Conservation (phyloP, 2,329 filamentous ascomycete species). For the Alternaria infectoria region DNA sequence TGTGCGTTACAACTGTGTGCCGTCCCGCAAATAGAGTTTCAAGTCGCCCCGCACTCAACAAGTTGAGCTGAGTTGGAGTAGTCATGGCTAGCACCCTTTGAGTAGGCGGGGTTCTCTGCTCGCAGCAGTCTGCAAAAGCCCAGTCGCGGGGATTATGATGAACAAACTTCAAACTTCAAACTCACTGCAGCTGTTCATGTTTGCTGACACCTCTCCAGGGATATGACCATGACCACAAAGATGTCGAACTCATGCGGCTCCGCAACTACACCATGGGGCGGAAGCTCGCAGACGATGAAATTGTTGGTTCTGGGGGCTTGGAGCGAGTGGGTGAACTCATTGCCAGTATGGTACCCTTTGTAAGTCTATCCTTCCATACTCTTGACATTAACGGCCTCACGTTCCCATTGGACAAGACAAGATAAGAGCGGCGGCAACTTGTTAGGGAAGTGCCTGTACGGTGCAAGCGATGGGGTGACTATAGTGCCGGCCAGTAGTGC, state of each 20-base stretch:
- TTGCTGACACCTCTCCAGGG: constrained; percentile 61
- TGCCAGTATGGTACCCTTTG: constrained; percentile 75
- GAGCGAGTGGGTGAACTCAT: constrained; percentile 70
- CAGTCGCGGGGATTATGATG: background rate
- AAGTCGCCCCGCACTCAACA: constrained; percentile 7
- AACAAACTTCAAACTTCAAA: background rate
- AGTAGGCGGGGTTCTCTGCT: background rate
- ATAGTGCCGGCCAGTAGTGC: constrained; percentile 27
- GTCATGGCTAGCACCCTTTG: background rate
- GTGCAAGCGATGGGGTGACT: constrained; percentile 17
- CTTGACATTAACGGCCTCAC: background rate
- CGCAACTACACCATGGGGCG: constrained; percentile 77
- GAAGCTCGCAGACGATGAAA: constrained; percentile 68
- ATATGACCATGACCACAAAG: constrained; percentile 73
- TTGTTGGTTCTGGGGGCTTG: constrained; percentile 68
- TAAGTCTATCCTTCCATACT: constrained; percentile 58
- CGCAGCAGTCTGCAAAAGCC: background rate
- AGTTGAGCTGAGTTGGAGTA: constrained; percentile 1
- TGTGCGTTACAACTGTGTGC: constrained; percentile 9
- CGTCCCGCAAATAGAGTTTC: constrained; percentile 10
- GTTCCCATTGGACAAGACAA: constrained; percentile 2
- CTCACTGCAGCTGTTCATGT: background rate
- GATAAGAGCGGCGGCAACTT: constrained; percentile 1
- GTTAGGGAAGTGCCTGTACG: constrained; percentile 26
- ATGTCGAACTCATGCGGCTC: constrained; percentile 82